These are phyloP conservation scores for Leccinum aurantiacum DNA, from an alignment of 768 basidiomycete species.

Conservation along the genomic window DNA sequence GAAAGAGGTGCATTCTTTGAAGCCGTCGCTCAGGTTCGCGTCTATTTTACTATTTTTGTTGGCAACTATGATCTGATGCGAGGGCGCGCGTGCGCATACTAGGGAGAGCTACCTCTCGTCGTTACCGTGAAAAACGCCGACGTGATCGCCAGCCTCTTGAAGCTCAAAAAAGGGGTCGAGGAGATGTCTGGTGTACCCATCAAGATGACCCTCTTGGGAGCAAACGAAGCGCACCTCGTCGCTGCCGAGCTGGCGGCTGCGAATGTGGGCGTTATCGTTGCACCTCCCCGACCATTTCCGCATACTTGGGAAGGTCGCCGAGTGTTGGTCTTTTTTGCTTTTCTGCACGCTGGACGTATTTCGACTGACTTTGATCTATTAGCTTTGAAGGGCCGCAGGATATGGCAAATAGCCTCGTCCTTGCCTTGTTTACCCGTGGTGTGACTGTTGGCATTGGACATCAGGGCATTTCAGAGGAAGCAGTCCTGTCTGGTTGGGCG, in stretches of 20 bases:
- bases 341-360: not conserved
- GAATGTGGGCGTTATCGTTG: slow-evolving; percentile 68
- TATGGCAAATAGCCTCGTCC: slow-evolving; percentile 66
- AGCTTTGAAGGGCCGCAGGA: slow-evolving; percentile 72
- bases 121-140: slow-evolving; percentile 70
- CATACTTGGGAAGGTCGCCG: slow-evolving; percentile 62
- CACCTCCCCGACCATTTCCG: slow-evolving; percentile 65
- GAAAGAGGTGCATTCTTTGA: slow-evolving; percentile 33
- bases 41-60: slow-evolving; percentile 18
- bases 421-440: slow-evolving; percentile 51
- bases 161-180: slow-evolving; percentile 57
- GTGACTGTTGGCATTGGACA: slow-evolving; percentile 64
- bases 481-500: slow-evolving; percentile 73
- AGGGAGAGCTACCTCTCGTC: slow-evolving; percentile 66
- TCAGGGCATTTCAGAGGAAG: slow-evolving; percentile 47
- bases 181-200: slow-evolving; percentile 26
- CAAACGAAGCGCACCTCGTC: slow-evolving; percentile 50
- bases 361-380: not conserved
- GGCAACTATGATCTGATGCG: slow-evolving; percentile 6
- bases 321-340: slow-evolving; percentile 43
- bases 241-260: slow-evolving; percentile 51
- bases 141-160: slow-evolving; percentile 67
- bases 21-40: slow-evolving; percentile 37
- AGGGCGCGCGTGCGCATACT: not conserved
- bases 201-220: slow-evolving; percentile 58